Evolutionary conservation across 331 rosid genomes (phyloP).

Genomic region (Cydonia oblonga): DNA sequence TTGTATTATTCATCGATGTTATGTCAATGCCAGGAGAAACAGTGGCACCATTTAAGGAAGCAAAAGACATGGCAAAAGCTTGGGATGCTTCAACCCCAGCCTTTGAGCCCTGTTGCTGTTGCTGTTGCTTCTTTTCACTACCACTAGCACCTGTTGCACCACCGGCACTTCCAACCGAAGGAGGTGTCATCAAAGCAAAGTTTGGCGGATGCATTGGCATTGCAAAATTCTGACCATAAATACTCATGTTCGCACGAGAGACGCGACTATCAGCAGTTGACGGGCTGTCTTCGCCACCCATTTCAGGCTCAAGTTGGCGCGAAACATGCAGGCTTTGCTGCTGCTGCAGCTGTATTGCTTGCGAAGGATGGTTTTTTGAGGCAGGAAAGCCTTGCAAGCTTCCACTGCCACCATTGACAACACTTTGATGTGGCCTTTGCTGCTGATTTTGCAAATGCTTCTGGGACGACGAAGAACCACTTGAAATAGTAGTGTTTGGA

Average conservation of each 20-base stretch:
- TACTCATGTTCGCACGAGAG: constrained; percentile 42
- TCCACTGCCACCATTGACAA: constrained; percentile 34
- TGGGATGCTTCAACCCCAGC: constrained; percentile 56
- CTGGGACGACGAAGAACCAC: constrained; percentile 70
- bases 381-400: constrained; percentile 77
- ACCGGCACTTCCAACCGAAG: constrained; percentile 31
- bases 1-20: constrained; percentile 48
- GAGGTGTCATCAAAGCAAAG: constrained; percentile 65
- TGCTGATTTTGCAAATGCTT: constrained; percentile 79
- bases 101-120: constrained; percentile 51
- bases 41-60: constrained; percentile 53
- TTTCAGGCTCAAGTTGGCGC: constrained; percentile 64
- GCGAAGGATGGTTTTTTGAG: constrained; percentile 46
- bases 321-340: constrained; percentile 47
- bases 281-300: constrained; percentile 79
- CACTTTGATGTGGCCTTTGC: constrained; percentile 44
- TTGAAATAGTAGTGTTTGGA: constrained; percentile 58
- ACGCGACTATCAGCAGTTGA: constrained; percentile 75
- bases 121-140: constrained; percentile 54
- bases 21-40: constrained; percentile 57
- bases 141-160: constrained; percentile 34
- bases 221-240: constrained; percentile 63
- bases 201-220: constrained; percentile 64
- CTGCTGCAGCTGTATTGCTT: constrained; percentile 36
- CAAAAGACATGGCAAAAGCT: constrained; percentile 68